Evolutionary conservation across 306 rosid genomes (phyloP).

Genomic region (Trichosanthes cucumerina): DNA sequence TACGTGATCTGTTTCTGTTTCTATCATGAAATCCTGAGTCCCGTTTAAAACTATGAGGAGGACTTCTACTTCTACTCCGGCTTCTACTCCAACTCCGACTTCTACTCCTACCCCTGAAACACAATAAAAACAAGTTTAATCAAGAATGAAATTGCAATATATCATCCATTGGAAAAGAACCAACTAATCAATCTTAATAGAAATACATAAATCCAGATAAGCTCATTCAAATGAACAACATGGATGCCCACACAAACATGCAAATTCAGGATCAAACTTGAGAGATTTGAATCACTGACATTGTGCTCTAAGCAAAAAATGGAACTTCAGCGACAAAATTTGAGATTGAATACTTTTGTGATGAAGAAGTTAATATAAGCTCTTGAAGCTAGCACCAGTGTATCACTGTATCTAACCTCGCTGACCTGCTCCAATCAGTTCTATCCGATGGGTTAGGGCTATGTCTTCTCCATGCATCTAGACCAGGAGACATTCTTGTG

Average conservation of each 20-base stretch:
- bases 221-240: not conserved
- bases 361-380: not conserved
- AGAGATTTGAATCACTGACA: not conserved
- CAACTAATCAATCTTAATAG: not conserved
- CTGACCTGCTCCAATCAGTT: conserved; percentile 57
- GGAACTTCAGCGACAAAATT: not conserved
- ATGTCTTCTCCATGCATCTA: conserved; percentile 57
- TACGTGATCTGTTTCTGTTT: conserved; percentile 53
- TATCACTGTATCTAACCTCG: conserved; percentile 36
- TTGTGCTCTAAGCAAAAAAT: not conserved
- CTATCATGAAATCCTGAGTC: conserved; percentile 61
- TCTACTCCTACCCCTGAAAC: conserved; percentile 23
- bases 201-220: not conserved
- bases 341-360: not conserved
- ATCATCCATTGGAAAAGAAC: not conserved
- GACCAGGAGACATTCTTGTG: conserved; percentile 64
- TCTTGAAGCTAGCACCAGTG: not conserved
- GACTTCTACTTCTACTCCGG: conserved; percentile 43
- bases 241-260: not conserved
- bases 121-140: not conserved
- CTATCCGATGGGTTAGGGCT: conserved; percentile 55
- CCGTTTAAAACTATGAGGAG: conserved; percentile 44
- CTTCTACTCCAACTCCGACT: conserved; percentile 43
- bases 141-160: not conserved
- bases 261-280: not conserved